Evolutionary conservation across 352 stramenopile genomes (phyloP), one percentile per base, ranked within the genome.

Genomic region (Ophiocytium majus): DNA sequence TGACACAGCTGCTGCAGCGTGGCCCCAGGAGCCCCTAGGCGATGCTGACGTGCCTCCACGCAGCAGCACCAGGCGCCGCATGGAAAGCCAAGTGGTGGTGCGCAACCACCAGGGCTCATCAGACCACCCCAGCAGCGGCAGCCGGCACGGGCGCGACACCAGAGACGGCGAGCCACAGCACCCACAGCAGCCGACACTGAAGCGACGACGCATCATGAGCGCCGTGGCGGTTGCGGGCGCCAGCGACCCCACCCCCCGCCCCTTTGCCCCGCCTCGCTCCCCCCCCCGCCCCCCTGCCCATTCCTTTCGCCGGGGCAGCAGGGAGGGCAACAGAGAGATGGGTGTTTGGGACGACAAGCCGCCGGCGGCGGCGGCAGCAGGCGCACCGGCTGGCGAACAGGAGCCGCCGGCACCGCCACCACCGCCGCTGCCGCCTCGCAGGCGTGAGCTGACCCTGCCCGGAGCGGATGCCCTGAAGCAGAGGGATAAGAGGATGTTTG

Each of bases 401-500:
- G 5, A 57, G 14, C 43, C 43, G 43, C 5, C 43, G 43, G 43
- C 43, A 14, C 43, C 43, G 43, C 43, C 43, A 14, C 43, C 43
- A 14, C 43, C 43, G 43, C 43, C n/a, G n/a, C n/a, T n/a, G n/a
- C n/a, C n/a, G n/a, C n/a, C n/a, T n/a, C n/a, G n/a, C n/a, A n/a
- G 43, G 5, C 43, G 43, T 14, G 14, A 57, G 43, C 43, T 57
- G 43, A 14, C 43, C 14, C 5, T 5, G 5, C 43, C 43, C 43
- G 5, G 14, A 14, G 50, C 37, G 5, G 31, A 37, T 9, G 75
- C 10, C 14, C 35, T 36, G 5, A 57, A 17, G 36, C 35, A 36
- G 34, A 81, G 75, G 50, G 75, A 81, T 33, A 81, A 36, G 32
- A 28, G 75, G 19, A 37, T 81, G 19, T 36, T 81, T 63, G 75